These are phyloP conservation scores for Penicillium herquei DNA, from an alignment of 495 filamentous ascomycete genomes.

Conservation along the genomic window DNA sequence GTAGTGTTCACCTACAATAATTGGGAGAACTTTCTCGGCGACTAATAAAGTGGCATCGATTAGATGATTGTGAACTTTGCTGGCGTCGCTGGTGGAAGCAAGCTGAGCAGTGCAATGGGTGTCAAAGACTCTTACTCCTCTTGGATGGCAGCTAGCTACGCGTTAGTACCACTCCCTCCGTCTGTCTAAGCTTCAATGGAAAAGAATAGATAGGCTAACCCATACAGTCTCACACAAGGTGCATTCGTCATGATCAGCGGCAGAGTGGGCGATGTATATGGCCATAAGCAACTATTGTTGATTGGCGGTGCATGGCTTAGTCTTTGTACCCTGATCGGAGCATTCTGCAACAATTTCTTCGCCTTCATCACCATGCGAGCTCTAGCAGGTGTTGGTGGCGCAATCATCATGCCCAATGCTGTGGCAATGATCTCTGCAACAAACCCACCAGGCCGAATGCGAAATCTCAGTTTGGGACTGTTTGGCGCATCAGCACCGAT, in stretches of 20 bases:
- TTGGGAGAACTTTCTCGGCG: background rate
- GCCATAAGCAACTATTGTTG: conserved; percentile 45
- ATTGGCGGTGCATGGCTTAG: conserved; percentile 38
- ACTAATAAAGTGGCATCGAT: background rate
- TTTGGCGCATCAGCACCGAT: conserved; percentile 51
- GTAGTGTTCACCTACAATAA: conserved; percentile 3
- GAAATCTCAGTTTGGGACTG: conserved; percentile 49
- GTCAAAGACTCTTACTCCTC: conserved; percentile 23
- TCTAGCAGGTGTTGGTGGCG: conserved; percentile 43
- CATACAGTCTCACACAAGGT: conserved; percentile 43
- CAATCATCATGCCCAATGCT: conserved; percentile 47
- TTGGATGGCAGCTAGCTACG: conserved; percentile 35
- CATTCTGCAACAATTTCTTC: conserved; percentile 43
- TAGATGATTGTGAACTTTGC: conserved; percentile 36
- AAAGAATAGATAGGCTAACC: background rate
- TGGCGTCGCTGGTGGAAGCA: conserved; percentile 29
- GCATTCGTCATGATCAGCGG: conserved; percentile 50
- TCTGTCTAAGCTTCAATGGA: no score
- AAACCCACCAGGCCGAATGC: conserved; percentile 41
- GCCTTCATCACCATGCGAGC: conserved; percentile 40
- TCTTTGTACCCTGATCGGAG: conserved; percentile 35
- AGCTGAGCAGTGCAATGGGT: conserved; percentile 21
- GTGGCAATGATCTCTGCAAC: conserved; percentile 47
- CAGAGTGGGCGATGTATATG: conserved; percentile 49
- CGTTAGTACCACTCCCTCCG: conserved; percentile 11